Percentiles rank a stretch among this genome's conserved stretches.
phyloP scores from a whole-genome alignment of 768 basidiomycete species.

The Trametes elegans region DNA sequence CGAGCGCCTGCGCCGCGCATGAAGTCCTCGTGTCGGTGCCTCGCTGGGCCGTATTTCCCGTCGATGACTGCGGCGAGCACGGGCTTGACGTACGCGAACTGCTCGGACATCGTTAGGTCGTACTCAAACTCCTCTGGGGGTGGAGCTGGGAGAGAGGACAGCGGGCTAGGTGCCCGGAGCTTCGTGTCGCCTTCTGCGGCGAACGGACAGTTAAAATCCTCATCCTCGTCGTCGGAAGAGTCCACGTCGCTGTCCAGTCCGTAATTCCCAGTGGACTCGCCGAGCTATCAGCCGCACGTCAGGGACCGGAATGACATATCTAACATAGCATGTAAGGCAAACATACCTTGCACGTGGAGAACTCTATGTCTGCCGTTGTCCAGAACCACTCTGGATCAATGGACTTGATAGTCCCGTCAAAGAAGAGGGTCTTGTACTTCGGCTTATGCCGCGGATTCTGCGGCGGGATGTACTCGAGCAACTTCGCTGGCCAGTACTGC shows the following conservation, averaged over 20 bases:
- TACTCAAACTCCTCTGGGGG: slow-evolving; percentile 39
- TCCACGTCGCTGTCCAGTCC: slow-evolving; percentile 31
- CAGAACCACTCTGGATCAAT: slow-evolving; percentile 56
- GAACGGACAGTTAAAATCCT: slow-evolving; percentile 7
- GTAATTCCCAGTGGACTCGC: slow-evolving; percentile 52
- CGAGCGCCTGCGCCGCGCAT: slow-evolving; percentile 57
- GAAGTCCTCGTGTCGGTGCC: slow-evolving; percentile 47
- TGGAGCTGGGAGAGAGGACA: slow-evolving; percentile 39
- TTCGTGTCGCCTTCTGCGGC: slow-evolving; percentile 23
- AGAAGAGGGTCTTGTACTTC: slow-evolving; percentile 56
- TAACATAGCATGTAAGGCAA: not conserved
- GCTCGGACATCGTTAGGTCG: slow-evolving; percentile 49
- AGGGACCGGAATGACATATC: not conserved
- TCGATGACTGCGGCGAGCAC: slow-evolving; percentile 59
- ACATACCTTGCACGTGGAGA: slow-evolving; percentile 57
- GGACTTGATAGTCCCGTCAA: slow-evolving; percentile 48
- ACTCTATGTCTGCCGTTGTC: slow-evolving; percentile 56
- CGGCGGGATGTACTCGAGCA: slow-evolving; percentile 52
- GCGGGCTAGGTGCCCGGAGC: slow-evolving; percentile 40
- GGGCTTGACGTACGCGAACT: slow-evolving; percentile 66
- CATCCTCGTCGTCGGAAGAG: slow-evolving; percentile 19
- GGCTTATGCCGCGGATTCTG: slow-evolving; percentile 35
- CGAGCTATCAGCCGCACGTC: slow-evolving; percentile 41
- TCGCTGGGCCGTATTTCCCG: slow-evolving; percentile 53
- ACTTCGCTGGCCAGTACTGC: slow-evolving; percentile 66